A percentile compares a stretch with the other conserved stretches of the same genome.
phyloP scores from a whole-genome alignment of 2,329 filamentous ascomycete genomes.

The Emericellopsis atlantica region DNA sequence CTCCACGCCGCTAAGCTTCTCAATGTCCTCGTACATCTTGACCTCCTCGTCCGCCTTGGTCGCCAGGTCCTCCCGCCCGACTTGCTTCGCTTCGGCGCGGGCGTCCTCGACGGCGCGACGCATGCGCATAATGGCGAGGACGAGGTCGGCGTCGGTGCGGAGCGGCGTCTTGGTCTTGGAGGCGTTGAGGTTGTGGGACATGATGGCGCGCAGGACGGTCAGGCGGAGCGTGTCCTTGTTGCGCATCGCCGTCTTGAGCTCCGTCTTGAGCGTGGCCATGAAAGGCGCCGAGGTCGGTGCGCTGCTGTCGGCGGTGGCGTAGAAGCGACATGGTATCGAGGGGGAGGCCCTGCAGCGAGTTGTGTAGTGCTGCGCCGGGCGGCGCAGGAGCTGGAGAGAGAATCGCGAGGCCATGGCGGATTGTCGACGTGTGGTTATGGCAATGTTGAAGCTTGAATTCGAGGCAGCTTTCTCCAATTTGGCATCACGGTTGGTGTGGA shows the following conservation, averaged over 20 bases:
- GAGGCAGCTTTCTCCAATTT: no score
- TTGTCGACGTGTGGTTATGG: conserved; percentile 1
- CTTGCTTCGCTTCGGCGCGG: conserved; percentile 48
- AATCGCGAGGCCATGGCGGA: conserved; percentile 2
- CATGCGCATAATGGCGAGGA: conserved; percentile 54
- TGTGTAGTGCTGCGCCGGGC: no score
- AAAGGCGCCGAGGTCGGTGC: conserved; percentile 24
- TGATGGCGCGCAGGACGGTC: conserved; percentile 53
- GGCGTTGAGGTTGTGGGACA: conserved; percentile 61
- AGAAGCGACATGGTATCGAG: conserved; percentile 10
- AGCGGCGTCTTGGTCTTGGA: conserved; percentile 63
- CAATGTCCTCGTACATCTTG: conserved; percentile 52
- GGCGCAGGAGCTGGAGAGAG: no score
- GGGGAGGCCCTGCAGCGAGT: no score
- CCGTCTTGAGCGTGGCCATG: conserved; percentile 30
- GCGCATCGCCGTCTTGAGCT: conserved; percentile 55
- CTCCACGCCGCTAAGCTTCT: conserved; percentile 44
- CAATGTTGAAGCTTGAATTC: no score
- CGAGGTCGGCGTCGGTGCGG: conserved; percentile 55
- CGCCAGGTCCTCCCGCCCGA: conserved; percentile 54
- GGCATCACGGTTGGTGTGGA: no score
- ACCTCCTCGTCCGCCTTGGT: conserved; percentile 59
- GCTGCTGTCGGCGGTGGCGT: conserved; percentile 19
- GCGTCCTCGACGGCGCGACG: conserved; percentile 45
- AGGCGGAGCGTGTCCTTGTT: conserved; percentile 53